Percentiles rank a stretch among this genome's conserved stretches.
Conservation (phyloP, 2,329 filamentous ascomycete species). For the Aureobasidium sp. region DNA sequence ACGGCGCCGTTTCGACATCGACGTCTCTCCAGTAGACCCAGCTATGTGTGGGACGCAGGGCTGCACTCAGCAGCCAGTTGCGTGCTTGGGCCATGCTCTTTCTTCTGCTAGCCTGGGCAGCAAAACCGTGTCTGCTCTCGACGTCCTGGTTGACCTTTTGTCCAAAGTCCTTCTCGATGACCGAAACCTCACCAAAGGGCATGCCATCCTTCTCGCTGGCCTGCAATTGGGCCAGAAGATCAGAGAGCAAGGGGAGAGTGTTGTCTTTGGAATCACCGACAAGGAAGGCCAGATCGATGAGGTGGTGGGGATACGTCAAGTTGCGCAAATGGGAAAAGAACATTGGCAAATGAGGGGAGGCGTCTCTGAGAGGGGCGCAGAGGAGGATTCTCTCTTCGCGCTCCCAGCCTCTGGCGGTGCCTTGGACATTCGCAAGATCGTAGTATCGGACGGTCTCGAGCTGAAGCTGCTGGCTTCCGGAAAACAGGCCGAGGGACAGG, state of each 20-base stretch:
- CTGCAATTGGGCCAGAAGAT: conserved; percentile 73
- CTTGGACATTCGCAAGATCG: conserved; percentile 84
- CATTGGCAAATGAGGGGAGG: conserved; percentile 86
- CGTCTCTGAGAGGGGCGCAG: conserved; percentile 90
- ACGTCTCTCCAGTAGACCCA: conserved; percentile 99
- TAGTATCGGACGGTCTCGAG: conserved; percentile 96
- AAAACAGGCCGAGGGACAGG: conserved; percentile 64
- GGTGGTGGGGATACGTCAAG: conserved; percentile 92
- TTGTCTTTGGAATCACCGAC: conserved; percentile 96
- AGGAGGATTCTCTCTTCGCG: conserved; percentile 90
- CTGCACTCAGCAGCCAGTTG: conserved; percentile 93
- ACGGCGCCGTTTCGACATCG: conserved; percentile 93
- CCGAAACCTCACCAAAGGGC: conserved; percentile 90
- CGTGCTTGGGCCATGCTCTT: conserved; percentile 97
- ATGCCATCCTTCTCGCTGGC: conserved; percentile 69
- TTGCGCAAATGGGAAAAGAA: conserved; percentile 98
- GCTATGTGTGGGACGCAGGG: conserved; percentile 86
- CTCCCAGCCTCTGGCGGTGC: conserved; percentile 90
- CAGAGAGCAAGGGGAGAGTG: conserved; percentile 68
- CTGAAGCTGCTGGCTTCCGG: conserved; percentile 56
- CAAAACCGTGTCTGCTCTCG: conserved; percentile 94
- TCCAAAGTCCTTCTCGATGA: conserved; percentile 98
- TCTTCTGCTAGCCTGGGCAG: conserved; percentile 83
- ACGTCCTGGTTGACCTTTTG: conserved; percentile 97
- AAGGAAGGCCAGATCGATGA: conserved; percentile 93